Evolutionary conservation across 345 rosid species (phyloP).

Genomic region (Eucalyptus urophylla): DNA sequence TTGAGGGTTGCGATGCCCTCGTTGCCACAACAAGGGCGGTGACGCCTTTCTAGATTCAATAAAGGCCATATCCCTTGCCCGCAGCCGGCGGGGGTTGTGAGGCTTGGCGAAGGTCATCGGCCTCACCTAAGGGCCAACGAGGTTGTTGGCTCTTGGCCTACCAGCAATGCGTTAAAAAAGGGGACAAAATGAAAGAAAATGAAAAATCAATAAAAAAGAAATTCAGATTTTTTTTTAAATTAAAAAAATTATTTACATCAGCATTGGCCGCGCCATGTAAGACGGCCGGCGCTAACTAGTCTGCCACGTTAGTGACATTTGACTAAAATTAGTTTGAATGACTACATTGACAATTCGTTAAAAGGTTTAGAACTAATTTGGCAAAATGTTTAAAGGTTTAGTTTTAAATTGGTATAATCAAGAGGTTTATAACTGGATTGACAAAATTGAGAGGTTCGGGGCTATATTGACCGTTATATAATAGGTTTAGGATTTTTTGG

Average conservation of each 20-base stretch:
- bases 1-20: too few relatives aligned
- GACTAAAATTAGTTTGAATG: fast-evolving
- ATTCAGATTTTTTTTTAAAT: too few relatives aligned
- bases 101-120: fast-evolving
- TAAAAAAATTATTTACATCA: fast-evolving
- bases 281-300: fast-evolving
- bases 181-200: not conserved
- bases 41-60: too few relatives aligned
- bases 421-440: too few relatives aligned
- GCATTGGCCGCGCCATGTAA: fast-evolving
- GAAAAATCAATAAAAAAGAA: too few relatives aligned
- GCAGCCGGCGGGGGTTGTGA: fast-evolving
- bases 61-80: fast-evolving
- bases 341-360: too few relatives aligned
- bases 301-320: fast-evolving
- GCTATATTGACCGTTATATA: fast-evolving
- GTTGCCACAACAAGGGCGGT: too few relatives aligned
- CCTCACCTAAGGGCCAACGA: too few relatives aligned
- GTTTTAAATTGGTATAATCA: too few relatives aligned
- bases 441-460: fast-evolving
- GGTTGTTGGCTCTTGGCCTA: not conserved
- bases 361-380: too few relatives aligned
- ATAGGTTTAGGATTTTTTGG: fast-evolving
- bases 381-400: too few relatives aligned
- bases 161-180: not conserved